Evolutionary conservation across 1,284 basidiomycete species (phyloP).

Genomic region (Ustilago hordei): DNA sequence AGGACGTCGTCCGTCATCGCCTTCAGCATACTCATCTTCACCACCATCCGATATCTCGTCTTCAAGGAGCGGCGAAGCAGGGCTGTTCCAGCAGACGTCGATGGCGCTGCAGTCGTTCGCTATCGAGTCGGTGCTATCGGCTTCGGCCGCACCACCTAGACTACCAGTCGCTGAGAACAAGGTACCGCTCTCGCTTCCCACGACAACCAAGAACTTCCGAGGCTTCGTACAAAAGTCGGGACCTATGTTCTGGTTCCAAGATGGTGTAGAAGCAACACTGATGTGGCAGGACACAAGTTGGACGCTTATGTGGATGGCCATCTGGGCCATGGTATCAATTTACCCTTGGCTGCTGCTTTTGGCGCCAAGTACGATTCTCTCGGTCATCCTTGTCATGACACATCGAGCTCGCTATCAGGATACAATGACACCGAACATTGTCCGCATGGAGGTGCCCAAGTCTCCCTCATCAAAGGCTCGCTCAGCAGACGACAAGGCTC

Average conservation of each 20-base stretch:
- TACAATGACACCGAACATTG: constrained; percentile 42
- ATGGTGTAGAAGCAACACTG: constrained; percentile 65
- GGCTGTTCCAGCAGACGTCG: constrained; percentile 50
- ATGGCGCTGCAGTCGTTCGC: constrained; percentile 56
- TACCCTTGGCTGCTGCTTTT: constrained; percentile 63
- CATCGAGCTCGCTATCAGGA: constrained; percentile 57
- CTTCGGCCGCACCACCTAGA: constrained; percentile 57
- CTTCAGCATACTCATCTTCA: constrained; percentile 22
- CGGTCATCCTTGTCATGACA: constrained; percentile 62
- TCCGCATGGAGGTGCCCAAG: constrained; percentile 32
- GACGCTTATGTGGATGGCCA: constrained; percentile 68
- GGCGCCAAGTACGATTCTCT: constrained; percentile 60
- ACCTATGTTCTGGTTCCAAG: constrained; percentile 68
- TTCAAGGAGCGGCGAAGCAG: background rate
- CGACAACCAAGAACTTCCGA: constrained; percentile 67
- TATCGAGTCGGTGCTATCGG: constrained; percentile 60
- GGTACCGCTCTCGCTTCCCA: constrained; percentile 61
- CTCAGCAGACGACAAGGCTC: background rate
- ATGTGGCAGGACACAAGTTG: constrained; percentile 67
- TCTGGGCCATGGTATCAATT: constrained; percentile 64
- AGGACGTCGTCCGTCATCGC: constrained; percentile 26
- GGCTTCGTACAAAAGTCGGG: constrained; percentile 68
- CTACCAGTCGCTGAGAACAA: constrained; percentile 65
- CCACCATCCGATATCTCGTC: constrained; percentile 26
- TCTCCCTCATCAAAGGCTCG: constrained; percentile 33